Evolutionary conservation across 2,329 filamentous ascomycete species (phyloP).

Genomic region (Penicillium freii): DNA sequence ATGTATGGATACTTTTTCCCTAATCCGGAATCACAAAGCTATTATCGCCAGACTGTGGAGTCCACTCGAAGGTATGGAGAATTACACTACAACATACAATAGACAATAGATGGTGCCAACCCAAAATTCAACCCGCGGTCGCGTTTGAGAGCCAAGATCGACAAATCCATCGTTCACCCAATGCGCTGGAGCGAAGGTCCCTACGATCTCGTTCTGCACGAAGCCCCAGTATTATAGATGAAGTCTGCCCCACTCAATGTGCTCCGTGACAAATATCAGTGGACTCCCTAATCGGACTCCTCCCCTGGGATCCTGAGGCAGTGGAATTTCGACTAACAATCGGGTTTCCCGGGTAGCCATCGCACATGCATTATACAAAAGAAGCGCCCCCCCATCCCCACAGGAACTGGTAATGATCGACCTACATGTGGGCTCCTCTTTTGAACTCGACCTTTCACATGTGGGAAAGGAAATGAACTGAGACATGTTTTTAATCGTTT

Average conservation of each 20-base stretch:
- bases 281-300: neutral
- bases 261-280: neutral
- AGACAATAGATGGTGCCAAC: neutral
- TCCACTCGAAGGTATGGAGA: slow-evolving; percentile 8
- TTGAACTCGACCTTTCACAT: slow-evolving; percentile 3
- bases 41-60: slow-evolving; percentile 3
- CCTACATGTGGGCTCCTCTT: neutral
- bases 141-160: slow-evolving; percentile 7
- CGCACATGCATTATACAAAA: neutral
- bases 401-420: slow-evolving; percentile 19
- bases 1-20: slow-evolving; percentile 1
- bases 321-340: neutral
- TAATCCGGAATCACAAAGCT: neutral
- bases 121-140: neutral
- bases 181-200: neutral
- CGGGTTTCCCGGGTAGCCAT: neutral
- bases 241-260: neutral
- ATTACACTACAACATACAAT: slow-evolving; percentile 1
- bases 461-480: neutral
- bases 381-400: too few species aligned
- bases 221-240: neutral
- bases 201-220: neutral
- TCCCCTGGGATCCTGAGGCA: too few species aligned
- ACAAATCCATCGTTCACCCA: slow-evolving; percentile 20
- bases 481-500: slow-evolving; percentile 2